Evolutionary conservation across 2,329 filamentous ascomycete species (phyloP).

Genomic region (Alternaria infectoria): DNA sequence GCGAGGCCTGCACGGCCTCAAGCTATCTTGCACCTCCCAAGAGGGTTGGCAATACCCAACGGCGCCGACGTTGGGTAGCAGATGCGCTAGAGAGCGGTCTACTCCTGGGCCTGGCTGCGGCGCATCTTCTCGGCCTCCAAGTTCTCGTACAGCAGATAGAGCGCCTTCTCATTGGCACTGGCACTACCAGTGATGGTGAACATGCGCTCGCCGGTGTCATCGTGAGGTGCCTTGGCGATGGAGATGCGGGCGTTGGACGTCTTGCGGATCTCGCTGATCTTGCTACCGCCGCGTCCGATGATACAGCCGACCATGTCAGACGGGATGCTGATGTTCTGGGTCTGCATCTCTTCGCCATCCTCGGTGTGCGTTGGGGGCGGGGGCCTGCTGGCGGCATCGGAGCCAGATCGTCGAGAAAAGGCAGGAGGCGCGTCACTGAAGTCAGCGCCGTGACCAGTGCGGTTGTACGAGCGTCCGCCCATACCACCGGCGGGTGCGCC

Average conservation of each 20-base stretch:
- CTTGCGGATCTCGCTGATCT: constrained; percentile 99
- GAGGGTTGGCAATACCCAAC: background rate
- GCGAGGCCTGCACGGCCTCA: constrained; percentile 3
- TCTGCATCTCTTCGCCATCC: constrained; percentile 97
- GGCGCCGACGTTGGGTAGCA: background rate
- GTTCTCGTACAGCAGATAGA: constrained; percentile 98
- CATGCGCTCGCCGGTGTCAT: constrained; percentile 98
- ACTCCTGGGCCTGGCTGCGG: constrained; percentile 74
- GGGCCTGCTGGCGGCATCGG: constrained; percentile 78
- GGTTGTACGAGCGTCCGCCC: constrained; percentile 72
- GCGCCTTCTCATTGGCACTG: constrained; percentile 90
- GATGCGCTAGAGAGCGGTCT: constrained; percentile 8
- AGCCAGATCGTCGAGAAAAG: constrained; percentile 78
- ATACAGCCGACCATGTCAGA: constrained; percentile 99
- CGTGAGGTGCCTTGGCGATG: constrained; percentile 95
- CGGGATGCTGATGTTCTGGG: constrained; percentile 99
- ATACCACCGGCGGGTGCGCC: constrained; percentile 59
- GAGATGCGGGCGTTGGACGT: constrained; percentile 96
- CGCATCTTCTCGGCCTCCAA: constrained; percentile 99
- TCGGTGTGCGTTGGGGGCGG: constrained; percentile 85
- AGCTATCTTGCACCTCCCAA: background rate
- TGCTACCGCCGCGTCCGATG: constrained; percentile 91
- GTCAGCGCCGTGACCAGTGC: constrained; percentile 95
- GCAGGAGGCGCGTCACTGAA: constrained; percentile 84
- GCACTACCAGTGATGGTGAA: constrained; percentile 98